These are phyloP conservation scores for Malus sylvestris DNA, from an alignment of 306 rosid genomes.

Conservation along the genomic window DNA sequence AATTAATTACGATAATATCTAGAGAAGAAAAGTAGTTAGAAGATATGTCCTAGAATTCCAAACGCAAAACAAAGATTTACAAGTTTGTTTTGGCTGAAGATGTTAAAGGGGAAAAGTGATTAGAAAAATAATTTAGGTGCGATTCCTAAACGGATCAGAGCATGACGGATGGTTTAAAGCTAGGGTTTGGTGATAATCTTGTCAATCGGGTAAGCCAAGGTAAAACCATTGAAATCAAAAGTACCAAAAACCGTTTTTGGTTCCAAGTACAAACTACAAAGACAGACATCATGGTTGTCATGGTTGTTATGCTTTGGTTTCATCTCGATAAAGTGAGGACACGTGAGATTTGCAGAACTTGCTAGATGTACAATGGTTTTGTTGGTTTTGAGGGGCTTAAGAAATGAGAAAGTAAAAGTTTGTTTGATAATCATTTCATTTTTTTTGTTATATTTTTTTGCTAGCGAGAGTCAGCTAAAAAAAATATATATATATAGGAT, in stretches of 20 bases:
- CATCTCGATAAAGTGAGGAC: background rate
- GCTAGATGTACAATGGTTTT: background rate
- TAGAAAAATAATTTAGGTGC: background rate
- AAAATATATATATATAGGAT: too few species aligned
- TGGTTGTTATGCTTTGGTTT: background rate
- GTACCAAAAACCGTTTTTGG: background rate
- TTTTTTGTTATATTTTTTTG: too few species aligned
- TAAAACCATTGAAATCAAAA: background rate
- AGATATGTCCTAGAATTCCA: background rate
- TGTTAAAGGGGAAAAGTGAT: background rate
- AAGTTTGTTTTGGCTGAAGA: background rate
- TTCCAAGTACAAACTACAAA: background rate
- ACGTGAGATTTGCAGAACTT: background rate
- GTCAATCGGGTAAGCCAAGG: background rate
- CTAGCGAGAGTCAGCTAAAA: too few species aligned
- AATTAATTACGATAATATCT: slow-evolving; percentile 7
- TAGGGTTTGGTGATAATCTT: background rate
- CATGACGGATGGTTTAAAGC: background rate
- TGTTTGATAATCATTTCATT: too few species aligned
- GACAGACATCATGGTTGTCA: background rate
- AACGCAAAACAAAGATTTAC: background rate
- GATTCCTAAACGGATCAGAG: background rate
- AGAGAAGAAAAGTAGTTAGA: background rate
- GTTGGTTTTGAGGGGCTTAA: background rate
- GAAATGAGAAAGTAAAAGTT: background rate